Base-by-base conservation (phyloP, 805 yeast species). In the Zygosaccharomyces pseudorouxii region DNA sequence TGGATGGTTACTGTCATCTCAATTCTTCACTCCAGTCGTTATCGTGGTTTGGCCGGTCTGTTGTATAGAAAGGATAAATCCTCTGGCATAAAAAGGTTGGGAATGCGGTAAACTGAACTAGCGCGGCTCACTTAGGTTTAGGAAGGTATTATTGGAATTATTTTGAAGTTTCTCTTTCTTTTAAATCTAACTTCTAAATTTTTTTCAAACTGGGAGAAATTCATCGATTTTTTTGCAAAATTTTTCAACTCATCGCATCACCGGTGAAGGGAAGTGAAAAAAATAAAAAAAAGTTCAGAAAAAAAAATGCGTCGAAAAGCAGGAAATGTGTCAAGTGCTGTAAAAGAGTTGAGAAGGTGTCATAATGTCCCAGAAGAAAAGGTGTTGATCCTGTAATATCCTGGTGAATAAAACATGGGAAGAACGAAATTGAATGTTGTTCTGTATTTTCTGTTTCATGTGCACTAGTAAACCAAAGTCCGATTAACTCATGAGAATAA, bases 1-100 rank as follows among this genome's bases (percentile, higher is more conserved):
- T 64, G 55, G 49, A 56, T 60, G n/a, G 65, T 60, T 36, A 70
- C 57, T 36, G 73, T 71, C 53, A 71, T 62, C 40, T 31, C 37
- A 19, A 23, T 25, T 29, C 23, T 11, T 19, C 42, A 36, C 19
- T 39, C 47, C 36, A 12, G 36, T 37, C 49, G 48, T 55, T 55
- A 55, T 55, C 59, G 59, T 55, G 59, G 59, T 51, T 55, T 53
- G 35, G 54, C 54, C 37, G 57, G 59, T 47, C 56, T 53, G 50
- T 52, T 53, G 50, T 49, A 55, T 50, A 53, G 50, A 50, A 54
- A 54, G 50, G 56, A 55, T 43, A 47, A 42, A 50, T 55, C 53
- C 54, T 50, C 53, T 47, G 51, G 56, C 59, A 55, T 55, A 55
- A 47, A 51, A 51, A 49, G 38, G 11, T 46, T 33, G 28, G 37